Conservation (phyloP, 78 protist species). For the Dictyostelium purpureum region DNA sequence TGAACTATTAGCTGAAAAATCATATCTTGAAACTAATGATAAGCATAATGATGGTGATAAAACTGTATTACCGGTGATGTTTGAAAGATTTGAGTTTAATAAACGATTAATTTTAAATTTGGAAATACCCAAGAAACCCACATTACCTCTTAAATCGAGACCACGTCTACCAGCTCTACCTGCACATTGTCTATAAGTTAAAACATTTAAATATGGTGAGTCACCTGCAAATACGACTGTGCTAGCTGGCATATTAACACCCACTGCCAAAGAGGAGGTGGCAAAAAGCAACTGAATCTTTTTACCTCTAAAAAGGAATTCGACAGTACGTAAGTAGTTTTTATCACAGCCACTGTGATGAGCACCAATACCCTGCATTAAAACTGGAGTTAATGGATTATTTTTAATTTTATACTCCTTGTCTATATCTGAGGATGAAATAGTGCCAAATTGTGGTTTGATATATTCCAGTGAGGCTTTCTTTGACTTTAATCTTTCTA, state of each 20-base stretch:
- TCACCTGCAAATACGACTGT: constrained; percentile 90
- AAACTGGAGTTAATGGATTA: constrained; percentile 2
- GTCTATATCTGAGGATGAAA: background rate
- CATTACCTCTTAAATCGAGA: constrained; percentile 84
- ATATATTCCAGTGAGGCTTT: background rate
- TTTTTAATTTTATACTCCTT: background rate
- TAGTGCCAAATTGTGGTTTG: constrained; percentile 34
- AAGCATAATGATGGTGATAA: constrained; percentile 20
- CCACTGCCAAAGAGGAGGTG: constrained; percentile 91
- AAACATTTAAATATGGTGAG: constrained; percentile 64
- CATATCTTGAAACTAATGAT: background rate
- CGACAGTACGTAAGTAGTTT: constrained; percentile 29
- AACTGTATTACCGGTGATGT: constrained; percentile 11
- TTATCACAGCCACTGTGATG: constrained; percentile 66
- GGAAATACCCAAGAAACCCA: constrained; percentile 78
- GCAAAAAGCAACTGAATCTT: constrained; percentile 80
- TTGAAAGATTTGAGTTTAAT: constrained; percentile 33
- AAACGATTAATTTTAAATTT: background rate
- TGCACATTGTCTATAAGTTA: constrained; percentile 89
- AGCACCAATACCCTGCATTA: constrained; percentile 39
- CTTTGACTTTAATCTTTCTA: background rate
- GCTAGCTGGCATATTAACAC: constrained; percentile 91
- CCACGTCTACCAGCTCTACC: constrained; percentile 98
- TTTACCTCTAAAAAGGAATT: constrained; percentile 36
- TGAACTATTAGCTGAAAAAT: constrained; percentile 1